phyloP scores from a whole-genome alignment of 1,284 basidiomycete species.

The Chondrostereum purpureum region DNA sequence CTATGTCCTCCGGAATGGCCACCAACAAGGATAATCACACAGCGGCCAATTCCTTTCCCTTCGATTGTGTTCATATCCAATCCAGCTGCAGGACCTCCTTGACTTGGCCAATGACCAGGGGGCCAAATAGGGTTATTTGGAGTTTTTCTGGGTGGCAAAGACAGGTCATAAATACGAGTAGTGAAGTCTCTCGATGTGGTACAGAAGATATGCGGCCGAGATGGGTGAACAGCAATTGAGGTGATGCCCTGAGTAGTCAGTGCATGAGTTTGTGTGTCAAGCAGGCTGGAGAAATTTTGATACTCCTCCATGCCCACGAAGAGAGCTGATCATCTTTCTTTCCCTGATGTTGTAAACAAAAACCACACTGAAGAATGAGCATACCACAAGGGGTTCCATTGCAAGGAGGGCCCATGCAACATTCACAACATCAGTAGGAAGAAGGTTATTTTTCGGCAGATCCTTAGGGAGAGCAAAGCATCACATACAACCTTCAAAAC shows the following conservation, averaged over 20 bases:
- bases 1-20: slow-evolving; percentile 65
- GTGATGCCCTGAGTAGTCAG: slow-evolving; percentile 66
- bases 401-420: slow-evolving; percentile 51
- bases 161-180: slow-evolving; percentile 57
- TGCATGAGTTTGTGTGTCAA: too few relatives aligned
- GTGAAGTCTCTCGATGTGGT: slow-evolving; percentile 66
- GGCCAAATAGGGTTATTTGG: slow-evolving; percentile 55
- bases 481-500: background rate
- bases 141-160: slow-evolving; percentile 25
- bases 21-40: slow-evolving; percentile 57
- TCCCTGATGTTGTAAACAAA: slow-evolving; percentile 43
- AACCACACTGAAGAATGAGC: slow-evolving; percentile 43
- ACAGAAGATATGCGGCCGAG: slow-evolving; percentile 49
- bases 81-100: slow-evolving; percentile 65
- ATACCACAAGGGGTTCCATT: slow-evolving; percentile 48
- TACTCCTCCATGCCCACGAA: slow-evolving; percentile 68
- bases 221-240: slow-evolving; percentile 56
- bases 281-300: too few relatives aligned
- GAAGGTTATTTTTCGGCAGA: background rate
- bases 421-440: slow-evolving; percentile 17
- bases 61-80: slow-evolving; percentile 52
- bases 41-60: slow-evolving; percentile 54
- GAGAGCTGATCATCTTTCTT: slow-evolving; percentile 33
- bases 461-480: background rate
- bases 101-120: slow-evolving; percentile 39